Evolutionary conservation across 2,329 filamentous ascomycete genomes (phyloP).

Genomic region (Epicoccum nigrum): DNA sequence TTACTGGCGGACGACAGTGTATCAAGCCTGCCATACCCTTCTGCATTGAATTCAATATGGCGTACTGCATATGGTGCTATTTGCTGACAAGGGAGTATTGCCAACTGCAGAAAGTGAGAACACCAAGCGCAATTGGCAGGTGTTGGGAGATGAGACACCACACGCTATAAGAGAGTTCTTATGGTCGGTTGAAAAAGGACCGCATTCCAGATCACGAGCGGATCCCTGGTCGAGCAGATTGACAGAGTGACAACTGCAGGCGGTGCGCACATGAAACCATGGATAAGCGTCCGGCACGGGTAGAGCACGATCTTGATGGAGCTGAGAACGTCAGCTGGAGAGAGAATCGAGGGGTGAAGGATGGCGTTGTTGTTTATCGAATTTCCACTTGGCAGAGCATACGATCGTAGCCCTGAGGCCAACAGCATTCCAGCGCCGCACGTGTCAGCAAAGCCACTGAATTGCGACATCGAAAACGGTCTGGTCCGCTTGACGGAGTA

Average conservation of each 20-base stretch:
- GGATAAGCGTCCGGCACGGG: constrained; percentile 7
- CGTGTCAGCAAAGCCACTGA: constrained; percentile 4
- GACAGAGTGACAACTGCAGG: constrained; percentile 6
- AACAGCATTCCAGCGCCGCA: constrained; percentile 12
- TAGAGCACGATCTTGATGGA: constrained; percentile 3
- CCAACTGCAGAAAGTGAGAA: constrained; percentile 1
- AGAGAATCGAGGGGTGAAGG: constrained; percentile 12
- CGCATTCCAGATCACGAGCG: constrained; percentile 6
- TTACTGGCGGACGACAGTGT: background rate
- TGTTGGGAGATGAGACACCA: constrained; percentile 11
- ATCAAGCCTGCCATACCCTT: background rate
- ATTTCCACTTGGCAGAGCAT: constrained; percentile 15
- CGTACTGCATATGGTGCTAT: background rate
- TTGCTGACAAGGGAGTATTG: constrained; percentile 10
- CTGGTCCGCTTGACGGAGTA: background rate
- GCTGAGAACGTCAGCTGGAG: constrained; percentile 14
- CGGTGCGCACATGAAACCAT: background rate
- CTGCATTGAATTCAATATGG: background rate
- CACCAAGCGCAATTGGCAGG: constrained; percentile 10
- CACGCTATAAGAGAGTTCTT: constrained; percentile 6
- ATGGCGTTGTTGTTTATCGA: constrained; percentile 18
- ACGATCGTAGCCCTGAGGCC: constrained; percentile 1
- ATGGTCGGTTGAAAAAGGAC: constrained; percentile 4
- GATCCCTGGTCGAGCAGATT: constrained; percentile 11
- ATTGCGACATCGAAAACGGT: constrained; percentile 4